Evolutionary conservation across 805 yeast genomes (phyloP).

Genomic region (Wickerhamiella domercqiae): DNA sequence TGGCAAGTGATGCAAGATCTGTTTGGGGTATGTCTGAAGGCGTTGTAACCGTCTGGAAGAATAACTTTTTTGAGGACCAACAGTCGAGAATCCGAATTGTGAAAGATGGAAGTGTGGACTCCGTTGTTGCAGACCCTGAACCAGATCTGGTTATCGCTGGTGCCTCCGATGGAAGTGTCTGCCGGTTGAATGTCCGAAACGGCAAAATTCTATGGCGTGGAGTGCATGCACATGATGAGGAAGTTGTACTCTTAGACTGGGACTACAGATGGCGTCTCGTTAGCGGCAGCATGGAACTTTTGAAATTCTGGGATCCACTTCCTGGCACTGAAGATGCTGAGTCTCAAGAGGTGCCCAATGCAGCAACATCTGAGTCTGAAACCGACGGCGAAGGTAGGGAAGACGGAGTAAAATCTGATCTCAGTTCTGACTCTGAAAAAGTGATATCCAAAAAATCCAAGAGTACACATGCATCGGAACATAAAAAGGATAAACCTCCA

Average conservation of each 20-base stretch:
- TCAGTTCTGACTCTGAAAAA: neutral
- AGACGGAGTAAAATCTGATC: neutral
- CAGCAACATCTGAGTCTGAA: constrained; percentile 5
- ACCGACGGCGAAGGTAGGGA: constrained; percentile 3
- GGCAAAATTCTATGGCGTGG: constrained; percentile 54
- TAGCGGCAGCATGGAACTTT: constrained; percentile 68
- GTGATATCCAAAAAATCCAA: neutral
- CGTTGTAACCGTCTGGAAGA: constrained; percentile 75
- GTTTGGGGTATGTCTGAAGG: constrained; percentile 90
- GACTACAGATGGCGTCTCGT: constrained; percentile 69
- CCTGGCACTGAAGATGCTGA: constrained; percentile 22
- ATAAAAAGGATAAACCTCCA: neutral
- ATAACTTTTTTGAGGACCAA: constrained; percentile 47
- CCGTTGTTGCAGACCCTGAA: constrained; percentile 37
- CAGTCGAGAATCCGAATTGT: constrained; percentile 56
- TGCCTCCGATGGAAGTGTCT: constrained; percentile 57
- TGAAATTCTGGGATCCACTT: constrained; percentile 85
- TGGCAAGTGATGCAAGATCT: constrained; percentile 44
- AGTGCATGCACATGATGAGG: constrained; percentile 37
- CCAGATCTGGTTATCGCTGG: constrained; percentile 31
- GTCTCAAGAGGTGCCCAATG: constrained; percentile 5
- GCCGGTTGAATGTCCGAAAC: constrained; percentile 46
- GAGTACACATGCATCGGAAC: neutral
- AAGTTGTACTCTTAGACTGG: constrained; percentile 58
- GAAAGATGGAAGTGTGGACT: constrained; percentile 54